A percentile compares a stretch with the other conserved stretches of the same genome.
Evolutionary conservation across 768 basidiomycete genomes (phyloP).

Genomic region (Pleurotus cornucopiae): DNA sequence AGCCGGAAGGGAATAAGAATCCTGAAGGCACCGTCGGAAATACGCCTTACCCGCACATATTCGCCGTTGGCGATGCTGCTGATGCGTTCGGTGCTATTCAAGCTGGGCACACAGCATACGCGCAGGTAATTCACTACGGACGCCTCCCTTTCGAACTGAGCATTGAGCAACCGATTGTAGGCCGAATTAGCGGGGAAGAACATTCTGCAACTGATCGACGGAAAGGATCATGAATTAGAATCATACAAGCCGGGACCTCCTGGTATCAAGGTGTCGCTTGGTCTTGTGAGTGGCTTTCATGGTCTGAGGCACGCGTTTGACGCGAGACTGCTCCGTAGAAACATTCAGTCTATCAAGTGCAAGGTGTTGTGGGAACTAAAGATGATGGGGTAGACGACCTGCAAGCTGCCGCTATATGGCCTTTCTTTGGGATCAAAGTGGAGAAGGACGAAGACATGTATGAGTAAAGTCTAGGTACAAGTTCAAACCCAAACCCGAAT

Average conservation of each 20-base stretch:
- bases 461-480: slow-evolving; percentile 4
- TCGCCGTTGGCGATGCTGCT: slow-evolving; percentile 59
- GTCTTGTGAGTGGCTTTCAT: slow-evolving; percentile 35
- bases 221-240: slow-evolving; percentile 29
- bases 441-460: slow-evolving; percentile 33
- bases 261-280: slow-evolving; percentile 61
- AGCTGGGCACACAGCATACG: slow-evolving; percentile 55
- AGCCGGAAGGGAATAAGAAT: neutral
- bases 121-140: slow-evolving; percentile 28
- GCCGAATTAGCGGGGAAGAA: slow-evolving; percentile 53
- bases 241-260: slow-evolving; percentile 42
- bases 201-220: slow-evolving; percentile 40
- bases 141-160: too few relatives aligned
- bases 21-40: slow-evolving; percentile 9
- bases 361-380: slow-evolving; percentile 38
- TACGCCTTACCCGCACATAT: slow-evolving; percentile 49
- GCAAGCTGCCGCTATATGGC: slow-evolving; percentile 44
- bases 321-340: slow-evolving; percentile 22
- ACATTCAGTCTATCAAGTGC: slow-evolving; percentile 42
- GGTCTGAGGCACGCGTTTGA: neutral
- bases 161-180: slow-evolving; percentile 14
- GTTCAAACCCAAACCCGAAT: neutral
- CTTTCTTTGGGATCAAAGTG: slow-evolving; percentile 35
- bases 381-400: slow-evolving; percentile 44
- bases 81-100: slow-evolving; percentile 62